These are phyloP conservation scores for Penicillium angulare DNA, from an alignment of 495 filamentous ascomycete genomes.

Conservation along the genomic window DNA sequence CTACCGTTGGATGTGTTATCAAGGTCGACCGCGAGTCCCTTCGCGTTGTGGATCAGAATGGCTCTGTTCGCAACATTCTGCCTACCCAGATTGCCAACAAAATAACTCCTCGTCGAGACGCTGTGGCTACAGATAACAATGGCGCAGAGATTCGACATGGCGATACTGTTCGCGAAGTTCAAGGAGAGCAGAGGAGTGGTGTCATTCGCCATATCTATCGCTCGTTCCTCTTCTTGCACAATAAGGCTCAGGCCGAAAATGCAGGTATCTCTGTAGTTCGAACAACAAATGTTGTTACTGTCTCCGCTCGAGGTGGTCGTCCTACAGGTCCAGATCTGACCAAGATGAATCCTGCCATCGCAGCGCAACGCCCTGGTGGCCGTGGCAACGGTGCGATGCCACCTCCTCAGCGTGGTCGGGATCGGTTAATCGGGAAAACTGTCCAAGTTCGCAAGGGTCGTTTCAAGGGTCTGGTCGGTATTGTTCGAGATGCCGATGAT, in stretches of 20 bases:
- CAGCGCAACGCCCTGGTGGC: conserved; percentile 49
- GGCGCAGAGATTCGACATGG: conserved; percentile 90
- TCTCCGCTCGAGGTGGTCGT: conserved; percentile 87
- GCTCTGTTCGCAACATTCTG: conserved; percentile 74
- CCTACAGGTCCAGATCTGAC: conserved; percentile 71
- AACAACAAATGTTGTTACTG: conserved; percentile 77
- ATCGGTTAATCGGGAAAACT: conserved; percentile 87
- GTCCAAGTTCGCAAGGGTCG: conserved; percentile 79
- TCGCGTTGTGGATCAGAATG: conserved; percentile 86
- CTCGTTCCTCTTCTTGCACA: conserved; percentile 83
- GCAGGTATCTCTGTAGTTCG: conserved; percentile 88
- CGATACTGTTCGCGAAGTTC: conserved; percentile 87
- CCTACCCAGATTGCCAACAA: conserved; percentile 90
- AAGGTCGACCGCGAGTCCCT: conserved; percentile 94
- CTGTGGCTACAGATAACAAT: conserved; percentile 88
- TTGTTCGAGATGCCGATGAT: conserved; percentile 90
- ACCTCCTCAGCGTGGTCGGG: conserved; percentile 77
- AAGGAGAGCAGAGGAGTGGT: conserved; percentile 80
- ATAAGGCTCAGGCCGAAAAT: conserved; percentile 80
- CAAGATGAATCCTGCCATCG: conserved; percentile 88
- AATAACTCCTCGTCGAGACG: conserved; percentile 71
- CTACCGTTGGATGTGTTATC: conserved; percentile 88
- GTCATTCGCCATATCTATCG: conserved; percentile 90
- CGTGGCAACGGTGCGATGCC: conserved; percentile 54
- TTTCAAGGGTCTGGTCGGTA: conserved; percentile 90